A percentile compares a stretch with the other conserved stretches of the same genome.
phyloP scores from a whole-genome alignment of 2,329 filamentous ascomycete genomes.

The Neofusicoccum laricinum region DNA sequence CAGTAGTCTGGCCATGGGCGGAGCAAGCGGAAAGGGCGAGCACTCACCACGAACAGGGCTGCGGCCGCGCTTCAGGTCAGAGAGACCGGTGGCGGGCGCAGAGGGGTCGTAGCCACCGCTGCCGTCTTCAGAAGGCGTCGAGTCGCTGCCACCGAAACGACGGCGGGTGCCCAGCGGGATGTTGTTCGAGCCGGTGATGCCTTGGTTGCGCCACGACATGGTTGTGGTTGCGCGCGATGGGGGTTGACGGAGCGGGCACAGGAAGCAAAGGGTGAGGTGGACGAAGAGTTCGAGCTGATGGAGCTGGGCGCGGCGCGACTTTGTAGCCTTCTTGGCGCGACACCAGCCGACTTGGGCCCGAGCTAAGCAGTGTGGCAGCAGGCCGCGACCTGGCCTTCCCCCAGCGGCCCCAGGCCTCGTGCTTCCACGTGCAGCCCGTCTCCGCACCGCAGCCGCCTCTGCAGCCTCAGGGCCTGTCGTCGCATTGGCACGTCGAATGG shows the following conservation, averaged over 20 bases:
- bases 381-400: no score
- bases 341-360: neutral
- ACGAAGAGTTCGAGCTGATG: neutral
- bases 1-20: neutral
- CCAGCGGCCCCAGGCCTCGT: no score
- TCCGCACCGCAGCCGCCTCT: no score
- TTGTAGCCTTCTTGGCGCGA: neutral
- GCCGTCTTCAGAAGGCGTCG: slow-evolving; percentile 23
- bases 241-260: neutral
- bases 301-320: neutral
- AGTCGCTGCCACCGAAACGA: slow-evolving; percentile 62
- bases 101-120: slow-evolving; percentile 45
- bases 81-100: slow-evolving; percentile 43
- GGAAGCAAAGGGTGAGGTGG: neutral
- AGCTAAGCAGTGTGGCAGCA: no score
- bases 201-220: slow-evolving; percentile 67
- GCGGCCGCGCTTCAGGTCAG: slow-evolving; percentile 77
- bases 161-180: slow-evolving; percentile 85
- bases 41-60: slow-evolving; percentile 68
- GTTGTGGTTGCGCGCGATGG: slow-evolving; percentile 19
- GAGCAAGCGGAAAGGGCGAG: neutral
- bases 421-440: no score
- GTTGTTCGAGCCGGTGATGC: slow-evolving; percentile 97
- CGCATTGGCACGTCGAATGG: no score
- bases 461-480: no score